Base-by-base conservation (phyloP, 1,284 basidiomycete genomes). In the Sporisorium scitamineum region DNA sequence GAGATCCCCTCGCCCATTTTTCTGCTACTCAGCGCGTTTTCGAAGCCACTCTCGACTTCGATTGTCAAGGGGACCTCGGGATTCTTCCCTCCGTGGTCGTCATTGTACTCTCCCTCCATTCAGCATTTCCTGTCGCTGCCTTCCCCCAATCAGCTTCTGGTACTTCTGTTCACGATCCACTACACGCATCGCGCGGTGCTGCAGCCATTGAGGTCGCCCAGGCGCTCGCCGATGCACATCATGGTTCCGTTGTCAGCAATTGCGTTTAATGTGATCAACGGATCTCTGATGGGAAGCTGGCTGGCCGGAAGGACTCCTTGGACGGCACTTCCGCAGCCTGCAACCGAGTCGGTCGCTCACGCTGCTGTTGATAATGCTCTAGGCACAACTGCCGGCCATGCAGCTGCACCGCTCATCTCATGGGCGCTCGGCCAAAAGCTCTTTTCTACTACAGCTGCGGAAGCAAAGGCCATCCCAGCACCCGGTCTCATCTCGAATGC, bases 101-200 rank as follows among this genome's bases (percentile, higher is more conserved):
- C 61, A 18, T 50, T 79, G 5, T 51, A 79, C 83, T 87, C 67
- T 87, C 60, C 68, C 0, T 63, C 71, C 11, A 72, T 79, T 26
- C 41, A 58, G 14, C 53, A 72, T 31, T 78, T 87, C 48, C 77
- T 86, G 27, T 64, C 85, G 53, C 74, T 87, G n/a, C 81, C 81
- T 8, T 80, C 80, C 44, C 88, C 90, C 0, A 88, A 90, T 48
- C 87, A 87, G 26, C 73, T 93, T 29, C 88, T 94, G 53, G 87
- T 89, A 18, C 74, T 85, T 0, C 87, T 92, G 56, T 96, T 89
- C 85, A 83, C 94, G 48, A 76, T 89, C 1, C 94, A 97, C 87
- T 97, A 97, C 85, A 76, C 89, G 55, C 94, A 96, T 85, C 91
- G 95, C 42, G 91, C 94, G 5, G 66, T 97, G 64, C 83, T 96